phyloP scores from a whole-genome alignment of 805 yeast species.

The Kodamaea laetipori region DNA sequence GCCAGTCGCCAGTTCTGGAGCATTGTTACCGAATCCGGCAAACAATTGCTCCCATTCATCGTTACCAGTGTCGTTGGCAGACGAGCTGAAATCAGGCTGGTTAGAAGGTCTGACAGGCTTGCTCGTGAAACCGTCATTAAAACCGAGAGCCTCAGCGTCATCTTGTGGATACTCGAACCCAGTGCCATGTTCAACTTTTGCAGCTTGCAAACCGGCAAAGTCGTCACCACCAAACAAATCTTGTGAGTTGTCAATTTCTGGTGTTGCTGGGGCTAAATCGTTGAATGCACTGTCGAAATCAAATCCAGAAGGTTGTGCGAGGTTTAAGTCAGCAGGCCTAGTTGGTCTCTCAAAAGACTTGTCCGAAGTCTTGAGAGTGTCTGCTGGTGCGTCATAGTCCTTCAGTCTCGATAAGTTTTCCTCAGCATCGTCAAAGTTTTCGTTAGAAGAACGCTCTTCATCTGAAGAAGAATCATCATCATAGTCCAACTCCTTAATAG shows the following conservation, averaged over 20 bases:
- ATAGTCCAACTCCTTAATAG: slow-evolving; percentile 56
- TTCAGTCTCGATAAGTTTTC: slow-evolving; percentile 24
- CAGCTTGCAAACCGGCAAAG: slow-evolving; percentile 40
- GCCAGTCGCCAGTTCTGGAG: neutral
- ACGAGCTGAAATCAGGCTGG: slow-evolving; percentile 19
- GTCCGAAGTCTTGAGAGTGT: neutral
- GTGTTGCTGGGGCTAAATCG: slow-evolving; percentile 38
- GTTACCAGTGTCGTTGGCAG: slow-evolving; percentile 26
- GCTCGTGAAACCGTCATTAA: slow-evolving; percentile 34
- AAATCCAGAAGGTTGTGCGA: slow-evolving; percentile 14
- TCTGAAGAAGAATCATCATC: slow-evolving; percentile 48
- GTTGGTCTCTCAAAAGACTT: neutral
- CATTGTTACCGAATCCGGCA: slow-evolving; percentile 75
- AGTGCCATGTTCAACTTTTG: slow-evolving; percentile 29
- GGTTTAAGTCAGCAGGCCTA: slow-evolving; percentile 1
- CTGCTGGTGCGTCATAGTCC: neutral
- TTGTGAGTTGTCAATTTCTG: slow-evolving; percentile 15
- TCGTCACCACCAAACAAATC: slow-evolving; percentile 40
- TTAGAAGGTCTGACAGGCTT: slow-evolving; percentile 11
- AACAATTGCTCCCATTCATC: slow-evolving; percentile 96
- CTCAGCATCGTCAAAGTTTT: slow-evolving; percentile 39
- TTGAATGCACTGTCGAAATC: slow-evolving; percentile 41
- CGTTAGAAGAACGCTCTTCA: slow-evolving; percentile 28
- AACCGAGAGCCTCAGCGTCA: slow-evolving; percentile 25
- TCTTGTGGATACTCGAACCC: slow-evolving; percentile 30